Base-by-base conservation (phyloP, 345 rosid species). In the Citrus hindsii region DNA sequence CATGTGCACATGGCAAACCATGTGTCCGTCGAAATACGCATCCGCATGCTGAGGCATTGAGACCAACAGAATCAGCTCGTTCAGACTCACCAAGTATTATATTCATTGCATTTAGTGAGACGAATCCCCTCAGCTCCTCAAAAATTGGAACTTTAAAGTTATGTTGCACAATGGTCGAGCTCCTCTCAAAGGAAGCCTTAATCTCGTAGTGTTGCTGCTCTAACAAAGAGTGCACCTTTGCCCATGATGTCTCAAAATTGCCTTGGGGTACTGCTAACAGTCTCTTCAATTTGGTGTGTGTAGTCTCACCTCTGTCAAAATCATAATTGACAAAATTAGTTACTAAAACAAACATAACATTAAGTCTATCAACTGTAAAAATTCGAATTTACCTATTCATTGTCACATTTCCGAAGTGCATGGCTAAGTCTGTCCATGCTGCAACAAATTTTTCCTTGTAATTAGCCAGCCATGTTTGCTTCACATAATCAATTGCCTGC, bases 1-100 rank as follows among this genome's bases (percentile, higher is more conserved):
- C 79, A 59, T 77, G 79, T 18, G 79, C 79, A 69, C 79, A 77
- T 9, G 79, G 79, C n/a, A 77, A 37, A 55, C 79, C 79, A 48
- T 77, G 74, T 14, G 79, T 55, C 19, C 67, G 53, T 56, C 74
- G 73, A 64, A 67, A 27, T 51, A 56, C 73, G 51, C 79, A 77
- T 67, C 79, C 79, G 35, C 79, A 77, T 53, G 28, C 67, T 13
- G 65, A 55, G 27, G 51, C 56, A 21, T 56, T 33, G 9, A 56
- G 46, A 67, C 58, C 74, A 37, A 68, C 30, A 9, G 68, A 64
- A 58, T 67, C 65, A 38, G 79, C 67, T 38, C 79, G 65, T 68
- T 77, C 59, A 56, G 38, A 77, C 56, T 69, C 74, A 55, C 37
- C 32, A 42, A 68, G 56, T 53, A 77, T 68, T 24, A 77, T 67